Percentiles rank a stretch among this genome's conserved stretches.
Conservation (phyloP, 2,329 filamentous ascomycete genomes). For the Trichophyton equinum region DNA sequence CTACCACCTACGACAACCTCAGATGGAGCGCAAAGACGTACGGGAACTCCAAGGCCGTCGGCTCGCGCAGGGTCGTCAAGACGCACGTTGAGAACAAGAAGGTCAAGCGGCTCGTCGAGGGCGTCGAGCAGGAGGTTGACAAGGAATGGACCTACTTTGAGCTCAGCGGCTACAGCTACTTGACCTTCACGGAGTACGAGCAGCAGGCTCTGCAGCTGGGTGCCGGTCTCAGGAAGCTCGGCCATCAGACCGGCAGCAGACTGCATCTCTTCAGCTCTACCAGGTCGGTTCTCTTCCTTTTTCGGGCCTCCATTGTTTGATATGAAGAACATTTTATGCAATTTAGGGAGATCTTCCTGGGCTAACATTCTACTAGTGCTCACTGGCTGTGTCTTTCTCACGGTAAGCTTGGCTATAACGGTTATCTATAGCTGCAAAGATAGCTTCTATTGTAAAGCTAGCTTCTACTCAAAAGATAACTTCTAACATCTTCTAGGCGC, state of each 20-base stretch:
- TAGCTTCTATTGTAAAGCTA: background rate
- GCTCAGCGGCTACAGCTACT: slow-evolving; percentile 62
- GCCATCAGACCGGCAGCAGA: slow-evolving; percentile 53
- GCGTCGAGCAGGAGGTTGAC: slow-evolving; percentile 64
- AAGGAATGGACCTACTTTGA: slow-evolving; percentile 91
- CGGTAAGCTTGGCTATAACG: slow-evolving; percentile 29
- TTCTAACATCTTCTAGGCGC: slow-evolving; percentile 35
- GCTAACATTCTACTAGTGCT: slow-evolving; percentile 37
- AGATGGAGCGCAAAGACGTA: slow-evolving; percentile 53
- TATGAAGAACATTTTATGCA: too few relatives aligned
- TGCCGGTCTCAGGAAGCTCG: slow-evolving; percentile 60
- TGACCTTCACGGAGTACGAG: slow-evolving; percentile 70
- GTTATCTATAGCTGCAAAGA: background rate
- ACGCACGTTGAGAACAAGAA: slow-evolving; percentile 77
- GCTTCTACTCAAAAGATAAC: background rate
- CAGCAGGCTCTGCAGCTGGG: slow-evolving; percentile 56
- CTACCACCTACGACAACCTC: slow-evolving; percentile 69
- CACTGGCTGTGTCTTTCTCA: slow-evolving; percentile 80
- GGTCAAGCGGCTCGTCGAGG: slow-evolving; percentile 77
- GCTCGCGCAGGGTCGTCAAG: slow-evolving; percentile 59
- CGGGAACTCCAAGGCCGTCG: slow-evolving; percentile 53
- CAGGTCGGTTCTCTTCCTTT: slow-evolving; percentile 39
- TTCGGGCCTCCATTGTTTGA: background rate
- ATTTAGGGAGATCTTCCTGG: too few relatives aligned
- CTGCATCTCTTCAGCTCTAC: slow-evolving; percentile 79